Base-by-base conservation (phyloP, 1,139 yeast genomes). In the Debaryomyces subglobosus region DNA sequence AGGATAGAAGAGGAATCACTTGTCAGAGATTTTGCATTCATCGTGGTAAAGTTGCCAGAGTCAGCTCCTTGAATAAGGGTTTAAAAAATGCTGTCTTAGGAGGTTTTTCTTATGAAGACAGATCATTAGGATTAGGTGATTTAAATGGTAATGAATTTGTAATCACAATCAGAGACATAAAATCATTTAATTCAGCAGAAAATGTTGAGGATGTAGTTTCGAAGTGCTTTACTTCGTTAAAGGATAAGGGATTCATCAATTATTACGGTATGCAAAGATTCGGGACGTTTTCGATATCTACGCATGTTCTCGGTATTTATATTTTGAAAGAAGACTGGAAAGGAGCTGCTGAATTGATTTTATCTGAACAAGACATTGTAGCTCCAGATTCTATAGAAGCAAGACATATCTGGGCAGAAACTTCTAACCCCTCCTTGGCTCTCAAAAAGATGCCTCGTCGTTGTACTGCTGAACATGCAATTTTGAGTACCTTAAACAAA, bases 191-290 rank as follows among this genome's bases (percentile, higher is more conserved):
- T 27, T 65, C 71, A 12, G 59, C 52, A 3, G 66, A 67, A 7
- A 67, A 64, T 24, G 50, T 79, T 13, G 78, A 75, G 42, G 67
- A 71, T 9, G 71, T 77, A 4, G 72, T 89, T 18, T 65, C 69
- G 12, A 64, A 58, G 12, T 80, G 94, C 27, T 76, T 91, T 55
- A 63, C 72, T 4, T 80, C 91, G 0, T 72, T 94, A 48, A 72
- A 74, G 47, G 74, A 74, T 1, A 75, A 78, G 27, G 99, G 99
- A 0, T 94, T 89, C 58, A 86, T 94, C 56, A 94, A 94, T 65
- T 94, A 95, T 65, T 94, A 81, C 63, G 99, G 99, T 18, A 86
- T 94, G 95, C 99, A 94, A 72, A 75, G 99, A 62, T 94, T 94
- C 65, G 99, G 99, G 29, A 91, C 99, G 0, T 94, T 91, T 61